These are phyloP conservation scores for Nemania abortiva DNA, from an alignment of 2,329 filamentous ascomycete species.

Conservation along the genomic window DNA sequence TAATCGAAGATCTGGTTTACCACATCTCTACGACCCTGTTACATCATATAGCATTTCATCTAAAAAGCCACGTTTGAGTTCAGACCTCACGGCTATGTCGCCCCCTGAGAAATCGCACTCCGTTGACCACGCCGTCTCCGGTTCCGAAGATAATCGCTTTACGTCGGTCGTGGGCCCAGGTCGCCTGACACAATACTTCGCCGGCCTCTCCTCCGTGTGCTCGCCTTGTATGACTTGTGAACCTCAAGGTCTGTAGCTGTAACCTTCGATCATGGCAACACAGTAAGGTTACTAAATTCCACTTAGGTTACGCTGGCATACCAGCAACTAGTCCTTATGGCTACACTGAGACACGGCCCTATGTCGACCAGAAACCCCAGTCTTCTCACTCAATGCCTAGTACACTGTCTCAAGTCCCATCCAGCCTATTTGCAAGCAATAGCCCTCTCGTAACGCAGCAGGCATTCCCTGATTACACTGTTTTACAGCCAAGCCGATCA, in stretches of 20 bases:
- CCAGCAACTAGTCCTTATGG: slow-evolving; percentile 45
- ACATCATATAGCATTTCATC: slow-evolving; percentile 38
- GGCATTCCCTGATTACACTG: slow-evolving; percentile 54
- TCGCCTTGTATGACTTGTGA: slow-evolving; percentile 53
- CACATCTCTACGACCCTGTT: slow-evolving; percentile 45
- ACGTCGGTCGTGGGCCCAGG: slow-evolving; percentile 46
- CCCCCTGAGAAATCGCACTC: slow-evolving; percentile 45
- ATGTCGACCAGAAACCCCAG: slow-evolving; percentile 44
- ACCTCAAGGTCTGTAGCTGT: slow-evolving; percentile 51
- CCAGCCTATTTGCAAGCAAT: slow-evolving; percentile 50
- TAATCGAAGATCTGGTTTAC: slow-evolving; percentile 49
- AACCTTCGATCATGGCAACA: slow-evolving; percentile 25
- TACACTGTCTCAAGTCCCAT: slow-evolving; percentile 45
- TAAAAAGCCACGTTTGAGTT: slow-evolving; percentile 43
- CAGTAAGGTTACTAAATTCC: slow-evolving; percentile 43
- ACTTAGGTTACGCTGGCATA: slow-evolving; percentile 47
- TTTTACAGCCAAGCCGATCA: slow-evolving; percentile 53
- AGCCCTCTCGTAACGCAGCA: slow-evolving; percentile 46
- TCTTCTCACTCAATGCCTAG: slow-evolving; percentile 44
- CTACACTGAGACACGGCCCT: slow-evolving; percentile 44
- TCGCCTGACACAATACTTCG: slow-evolving; percentile 52
- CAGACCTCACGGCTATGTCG: slow-evolving; percentile 46
- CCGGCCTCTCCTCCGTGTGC: slow-evolving; percentile 53
- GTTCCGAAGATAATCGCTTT: slow-evolving; percentile 40
- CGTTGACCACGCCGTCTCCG: slow-evolving; percentile 40